Evolutionary conservation across 805 yeast genomes (phyloP), one percentile per base, ranked within the genome.

Genomic region (Zygotorulaspora danielsina): DNA sequence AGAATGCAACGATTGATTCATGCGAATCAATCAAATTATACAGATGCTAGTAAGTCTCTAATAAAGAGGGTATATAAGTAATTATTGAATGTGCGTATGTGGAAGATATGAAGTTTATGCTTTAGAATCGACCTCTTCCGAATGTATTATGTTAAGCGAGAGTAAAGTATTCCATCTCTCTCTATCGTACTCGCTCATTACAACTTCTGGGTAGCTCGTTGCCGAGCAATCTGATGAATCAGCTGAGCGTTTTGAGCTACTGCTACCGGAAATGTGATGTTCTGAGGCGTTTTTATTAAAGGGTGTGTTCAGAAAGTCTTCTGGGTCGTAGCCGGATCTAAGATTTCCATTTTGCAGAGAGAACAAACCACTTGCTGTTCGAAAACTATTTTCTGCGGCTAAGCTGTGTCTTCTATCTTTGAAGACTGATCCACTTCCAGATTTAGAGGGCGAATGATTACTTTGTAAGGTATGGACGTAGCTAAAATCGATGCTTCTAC

Each of bases 171-270:
- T 50, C 65, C 65, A 59, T 39, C 59, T 57, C 38, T 63, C 67
- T 30, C 61, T 54, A 33, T 63, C 67, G 31, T 63, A 63, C 41
- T 63, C 63, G 34, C 66, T 54, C 33, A 55, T 50, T 2, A 59
- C 51, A 10, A 48, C 42, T 7, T 50, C 56, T 5, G 63, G 63
- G 32, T 57, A 56, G 9, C 38, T 20, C 7, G 49, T 44, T 8
- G 44, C 46, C 10, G 52, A 50, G 19, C 31, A 35, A 11, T 26
- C 32, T 10, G 57, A 51, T 5, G 24, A 34, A 10, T 37, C 39
- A 19, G 36, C 38, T 12, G 41, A 21, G 11, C 31, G 31, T 8
- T 27, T 34, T 13, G 50, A 43, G 11, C 25, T 38, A 6, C 42
- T 32, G 3, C 33, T 26, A 27, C 33, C 33, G 5, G 38, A 25